These are phyloP conservation scores for Ganoderma lucidum DNA, from an alignment of 1,284 basidiomycete genomes.

Conservation along the genomic window DNA sequence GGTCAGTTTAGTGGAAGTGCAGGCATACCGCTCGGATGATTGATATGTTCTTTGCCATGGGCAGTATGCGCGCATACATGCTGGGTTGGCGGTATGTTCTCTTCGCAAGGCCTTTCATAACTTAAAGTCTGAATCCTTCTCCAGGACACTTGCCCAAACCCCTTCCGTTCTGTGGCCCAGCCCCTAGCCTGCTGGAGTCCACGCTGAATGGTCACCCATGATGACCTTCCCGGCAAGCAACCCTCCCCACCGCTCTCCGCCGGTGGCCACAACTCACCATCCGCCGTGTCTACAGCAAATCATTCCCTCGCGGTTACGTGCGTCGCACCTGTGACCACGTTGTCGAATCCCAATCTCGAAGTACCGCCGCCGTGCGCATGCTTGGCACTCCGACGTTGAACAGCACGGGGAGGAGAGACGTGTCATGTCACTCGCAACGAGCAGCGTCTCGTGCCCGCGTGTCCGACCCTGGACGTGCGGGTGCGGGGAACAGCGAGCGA, in stretches of 20 bases:
- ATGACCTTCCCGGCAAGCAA: constrained; percentile 4
- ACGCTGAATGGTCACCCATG: too few species aligned
- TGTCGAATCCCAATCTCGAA: constrained; percentile 11
- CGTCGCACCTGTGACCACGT: constrained; percentile 21
- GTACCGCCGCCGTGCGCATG: too few species aligned
- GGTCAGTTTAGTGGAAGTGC: too few species aligned
- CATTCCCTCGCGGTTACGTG: constrained; percentile 13
- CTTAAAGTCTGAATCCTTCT: constrained; percentile 8
- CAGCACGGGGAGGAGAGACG: constrained; percentile 6
- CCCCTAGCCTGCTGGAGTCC: background rate
- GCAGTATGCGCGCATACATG: background rate
- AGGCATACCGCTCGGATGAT: too few species aligned
- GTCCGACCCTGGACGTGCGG: too few species aligned
- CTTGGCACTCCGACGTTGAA: constrained; percentile 19
- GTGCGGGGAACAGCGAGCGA: constrained; percentile 15
- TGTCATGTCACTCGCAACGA: constrained; percentile 26
- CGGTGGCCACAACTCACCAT: constrained; percentile 26
- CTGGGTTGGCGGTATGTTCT: background rate
- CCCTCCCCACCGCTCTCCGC: constrained; percentile 22
- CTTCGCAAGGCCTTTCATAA: background rate
- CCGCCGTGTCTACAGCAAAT: constrained; percentile 24
- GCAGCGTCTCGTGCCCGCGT: too few species aligned
- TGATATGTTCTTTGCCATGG: too few species aligned
- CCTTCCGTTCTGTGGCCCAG: too few species aligned
- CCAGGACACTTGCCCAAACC: constrained; percentile 29